These are phyloP conservation scores for Lasiodiplodia theobromae DNA, from an alignment of 2,329 filamentous ascomycete species.

Conservation along the genomic window DNA sequence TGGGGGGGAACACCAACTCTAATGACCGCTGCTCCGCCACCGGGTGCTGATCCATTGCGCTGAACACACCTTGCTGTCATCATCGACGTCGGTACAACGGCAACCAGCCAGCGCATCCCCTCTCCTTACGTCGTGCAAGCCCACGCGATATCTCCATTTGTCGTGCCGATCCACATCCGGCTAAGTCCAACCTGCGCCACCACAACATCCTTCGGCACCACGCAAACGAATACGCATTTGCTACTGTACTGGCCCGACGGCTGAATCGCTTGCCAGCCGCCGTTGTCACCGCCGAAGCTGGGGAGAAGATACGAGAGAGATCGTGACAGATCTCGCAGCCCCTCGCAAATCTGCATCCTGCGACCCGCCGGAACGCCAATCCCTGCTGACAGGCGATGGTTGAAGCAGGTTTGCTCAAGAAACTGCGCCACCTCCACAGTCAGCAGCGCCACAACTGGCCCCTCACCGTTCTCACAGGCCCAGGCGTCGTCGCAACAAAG, in stretches of 20 bases:
- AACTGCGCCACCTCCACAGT: conserved; percentile 18
- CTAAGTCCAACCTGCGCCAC: neutral
- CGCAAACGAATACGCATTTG: neutral
- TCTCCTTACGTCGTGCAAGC: conserved; percentile 3
- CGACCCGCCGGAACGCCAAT: conserved; percentile 7
- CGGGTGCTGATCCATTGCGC: conserved; percentile 4
- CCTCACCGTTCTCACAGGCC: neutral
- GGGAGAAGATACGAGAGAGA: neutral
- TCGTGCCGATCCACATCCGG: conserved; percentile 4
- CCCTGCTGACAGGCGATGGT: neutral
- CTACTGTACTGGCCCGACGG: neutral
- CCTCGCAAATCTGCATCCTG: conserved; percentile 21
- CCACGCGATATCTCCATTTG: conserved; percentile 4
- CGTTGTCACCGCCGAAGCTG: neutral
- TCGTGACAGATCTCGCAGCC: neutral
- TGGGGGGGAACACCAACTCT: conserved; percentile 19
- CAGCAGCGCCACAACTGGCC: conserved; percentile 9
- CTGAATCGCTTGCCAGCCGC: neutral
- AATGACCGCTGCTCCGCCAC: conserved; percentile 7
- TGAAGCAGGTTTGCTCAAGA: neutral
- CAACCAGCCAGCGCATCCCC: neutral
- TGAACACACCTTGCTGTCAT: neutral
- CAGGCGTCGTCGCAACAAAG: neutral
- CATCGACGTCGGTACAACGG: neutral
- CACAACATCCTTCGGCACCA: neutral